Conservation (phyloP, 2,329 filamentous ascomycete genomes). For the Botrytis fabae region DNA sequence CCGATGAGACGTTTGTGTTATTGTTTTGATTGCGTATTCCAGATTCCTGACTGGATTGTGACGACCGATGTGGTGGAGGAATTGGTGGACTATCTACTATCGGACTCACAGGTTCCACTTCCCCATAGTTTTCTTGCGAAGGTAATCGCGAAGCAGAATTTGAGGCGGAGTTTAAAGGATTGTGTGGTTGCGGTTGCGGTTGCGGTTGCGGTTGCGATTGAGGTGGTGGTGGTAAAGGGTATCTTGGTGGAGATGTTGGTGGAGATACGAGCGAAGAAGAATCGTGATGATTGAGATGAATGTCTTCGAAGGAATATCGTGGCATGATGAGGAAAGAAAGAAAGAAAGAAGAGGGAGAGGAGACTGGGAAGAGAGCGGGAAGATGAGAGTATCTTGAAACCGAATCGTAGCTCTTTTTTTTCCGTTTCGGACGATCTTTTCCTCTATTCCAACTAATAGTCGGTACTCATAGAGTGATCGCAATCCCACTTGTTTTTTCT, state of each 20-base stretch:
- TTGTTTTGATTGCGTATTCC: conserved; percentile 20
- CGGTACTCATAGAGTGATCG: neutral
- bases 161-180: conserved; percentile 16
- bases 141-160: conserved; percentile 20
- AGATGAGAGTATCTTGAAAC: neutral
- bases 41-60: conserved; percentile 34
- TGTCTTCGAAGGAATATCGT: conserved; percentile 11
- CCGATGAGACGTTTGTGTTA: conserved; percentile 53
- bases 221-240: neutral
- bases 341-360: neutral
- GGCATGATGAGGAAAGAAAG: conserved; percentile 4
- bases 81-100: conserved; percentile 31
- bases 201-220: neutral
- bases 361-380: neutral
- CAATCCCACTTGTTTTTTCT: neutral
- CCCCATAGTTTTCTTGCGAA: conserved; percentile 26
- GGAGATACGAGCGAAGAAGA: conserved; percentile 8
- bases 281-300: conserved; percentile 2
- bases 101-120: conserved; percentile 26
- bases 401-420: neutral
- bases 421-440: conserved; percentile 16
- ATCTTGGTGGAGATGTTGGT: conserved; percentile 1
- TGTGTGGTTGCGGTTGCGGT: neutral
- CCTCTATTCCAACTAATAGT: conserved; percentile 9
- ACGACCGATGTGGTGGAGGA: conserved; percentile 40